Base-by-base conservation (phyloP, 345 rosid genomes). In the Citrus unshiu region DNA sequence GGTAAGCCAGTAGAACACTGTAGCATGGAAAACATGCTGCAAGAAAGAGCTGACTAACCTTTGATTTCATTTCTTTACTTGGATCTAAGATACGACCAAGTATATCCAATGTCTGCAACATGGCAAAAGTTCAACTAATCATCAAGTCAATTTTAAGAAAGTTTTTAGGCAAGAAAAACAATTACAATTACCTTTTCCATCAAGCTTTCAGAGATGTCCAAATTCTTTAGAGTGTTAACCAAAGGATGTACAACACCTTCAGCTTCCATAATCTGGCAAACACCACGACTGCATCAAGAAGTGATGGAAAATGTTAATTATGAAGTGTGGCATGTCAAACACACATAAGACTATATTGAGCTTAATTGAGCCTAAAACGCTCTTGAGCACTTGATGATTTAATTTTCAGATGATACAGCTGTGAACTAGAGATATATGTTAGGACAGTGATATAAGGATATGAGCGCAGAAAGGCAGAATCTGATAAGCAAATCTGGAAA, bases 1-100 rank as follows among this genome's bases (percentile, higher is more conserved):
- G 54, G 81, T 77, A 56, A 86, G 86, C 76, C 43, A 14, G 40
- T 5, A 56, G 37, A 68, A 71, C 64, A 76, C 74, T 13, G 25
- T 35, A 61, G 29, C 77, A 68, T 68, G 65, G 22, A 77, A 4
- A 24, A 71, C 51, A 64, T 43, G 73, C 70, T 40, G 76, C 60
- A 79, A 65, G 77, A 78, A 65, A 66, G 7, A 30, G 34, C 60
- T 32, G 46, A 87, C 91, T 69, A 40, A 94, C 98, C 94, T 88
- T 92, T 62, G 91, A 90, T 83, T 86, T 89, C 90, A 92, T 88
- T 87, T 90, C 94, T 82, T 84, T 92, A 78, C 79, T 84, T 77
- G 97, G 93, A 81, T 92, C 93, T 49, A 95, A 87, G 63, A 93
- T 83, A 78, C 91, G 89, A 29, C 93, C 84, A 73, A 93, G 90